Base-by-base conservation (phyloP, 306 rosid genomes). In the Rubus parviflorus region DNA sequence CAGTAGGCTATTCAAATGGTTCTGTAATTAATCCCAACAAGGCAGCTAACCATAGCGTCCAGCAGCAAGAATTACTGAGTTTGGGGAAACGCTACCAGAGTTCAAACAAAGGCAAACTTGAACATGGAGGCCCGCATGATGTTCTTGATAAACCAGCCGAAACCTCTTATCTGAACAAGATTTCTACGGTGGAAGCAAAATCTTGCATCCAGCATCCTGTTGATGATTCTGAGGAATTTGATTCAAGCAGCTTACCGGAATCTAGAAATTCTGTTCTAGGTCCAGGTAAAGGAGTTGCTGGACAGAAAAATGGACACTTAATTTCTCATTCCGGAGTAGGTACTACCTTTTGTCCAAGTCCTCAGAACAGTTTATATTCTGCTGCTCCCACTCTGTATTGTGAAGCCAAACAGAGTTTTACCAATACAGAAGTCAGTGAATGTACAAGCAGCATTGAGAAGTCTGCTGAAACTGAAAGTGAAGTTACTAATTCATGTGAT, bases 361-460 rank as follows among this genome's bases (percentile, higher is more conserved):
- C 98, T 80, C 91, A 83, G 79, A 87, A 81, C 74, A 96, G 97
- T 83, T 82, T 89, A 74, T 91, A 88, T 81, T 87, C 98, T 0
- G 78, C 87, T 52, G 87, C 93, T 60, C 75, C 87, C 47, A 88
- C 93, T 64, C 73, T 86, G 52, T 95, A 91, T 85, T 82, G 96
- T 56, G 96, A 91, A 85, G 94, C 98, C 75, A 90, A 88, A 79
- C 90, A 90, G 76, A 94, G 98, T 77, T 94, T 88, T 74, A 78
- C 94, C 68, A 89, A 88, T 68, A 87, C 93, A 11, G 98, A 89
- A 81, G 82, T 79, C 73, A 89, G 92, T 75, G 98, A 90, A 85
- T 85, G 87, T 76, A 79, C 84, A 41, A 85, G 89, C 79, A 94
- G 96, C 79, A 81, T 85, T 62, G 90, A 91, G 77, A 91, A 90